phyloP scores from a whole-genome alignment of 1,284 basidiomycete genomes.

The Trichosporon faecale region DNA sequence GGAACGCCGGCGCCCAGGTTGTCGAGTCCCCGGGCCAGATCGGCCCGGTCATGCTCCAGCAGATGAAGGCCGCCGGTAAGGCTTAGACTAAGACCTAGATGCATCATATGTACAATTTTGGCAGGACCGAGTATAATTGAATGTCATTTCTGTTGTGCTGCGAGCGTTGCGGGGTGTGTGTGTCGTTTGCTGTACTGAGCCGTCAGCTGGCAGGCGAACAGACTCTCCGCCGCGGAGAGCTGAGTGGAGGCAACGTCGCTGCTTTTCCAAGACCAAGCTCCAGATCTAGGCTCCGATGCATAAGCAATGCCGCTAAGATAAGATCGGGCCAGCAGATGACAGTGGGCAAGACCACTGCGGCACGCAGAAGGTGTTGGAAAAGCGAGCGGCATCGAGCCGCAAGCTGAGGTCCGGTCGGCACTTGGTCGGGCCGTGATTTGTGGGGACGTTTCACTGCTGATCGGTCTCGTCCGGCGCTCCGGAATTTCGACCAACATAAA shows the following conservation, averaged over 20 bases:
- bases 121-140: background rate
- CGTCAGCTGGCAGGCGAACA: background rate
- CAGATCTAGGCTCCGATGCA: background rate
- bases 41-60: slow-evolving; percentile 79
- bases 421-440: background rate
- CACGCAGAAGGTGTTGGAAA: slow-evolving; percentile 1
- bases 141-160: slow-evolving; percentile 1
- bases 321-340: background rate
- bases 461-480: slow-evolving; percentile 9
- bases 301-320: background rate
- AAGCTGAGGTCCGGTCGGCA: background rate
- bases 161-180: no score
- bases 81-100: slow-evolving; percentile 54
- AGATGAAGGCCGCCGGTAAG: slow-evolving; percentile 80
- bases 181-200: no score
- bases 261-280: background rate
- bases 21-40: slow-evolving; percentile 96
- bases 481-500: background rate
- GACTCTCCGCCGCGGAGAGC: background rate
- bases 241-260: background rate
- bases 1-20: slow-evolving; percentile 88
- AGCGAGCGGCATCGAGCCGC: background rate
- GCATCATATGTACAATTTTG: slow-evolving; percentile 6
- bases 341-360: background rate
- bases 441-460: background rate